phyloP scores from a whole-genome alignment of 257 asterid genomes.

The Rubia yunnanensis region DNA sequence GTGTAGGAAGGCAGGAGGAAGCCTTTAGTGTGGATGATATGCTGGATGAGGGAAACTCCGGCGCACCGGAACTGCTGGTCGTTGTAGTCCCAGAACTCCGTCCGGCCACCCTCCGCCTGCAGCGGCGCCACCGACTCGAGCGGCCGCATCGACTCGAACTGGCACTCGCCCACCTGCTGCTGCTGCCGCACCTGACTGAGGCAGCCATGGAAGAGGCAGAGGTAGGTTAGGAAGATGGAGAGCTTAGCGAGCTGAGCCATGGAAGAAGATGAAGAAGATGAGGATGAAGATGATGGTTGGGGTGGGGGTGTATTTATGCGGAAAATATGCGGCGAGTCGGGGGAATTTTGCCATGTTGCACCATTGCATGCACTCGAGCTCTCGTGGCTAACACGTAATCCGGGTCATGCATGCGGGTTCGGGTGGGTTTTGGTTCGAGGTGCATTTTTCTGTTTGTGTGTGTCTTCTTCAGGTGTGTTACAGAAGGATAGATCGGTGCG shows the following conservation, averaged over 20 bases:
- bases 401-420: neutral
- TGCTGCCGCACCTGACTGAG: conserved; percentile 6
- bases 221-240: conserved; percentile 17
- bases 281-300: conserved; percentile 4
- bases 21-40: conserved; percentile 25
- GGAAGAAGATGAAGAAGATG: neutral
- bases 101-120: conserved; percentile 46
- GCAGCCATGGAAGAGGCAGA: conserved; percentile 29
- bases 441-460: neutral
- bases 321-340: conserved; percentile 6
- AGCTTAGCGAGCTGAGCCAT: neutral
- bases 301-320: conserved; percentile 27
- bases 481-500: neutral
- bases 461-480: neutral
- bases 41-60: conserved; percentile 47
- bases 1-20: conserved; percentile 43
- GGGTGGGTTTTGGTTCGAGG: neutral
- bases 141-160: conserved; percentile 31
- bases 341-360: conserved; percentile 41
- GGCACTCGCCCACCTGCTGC: conserved; percentile 38
- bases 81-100: conserved; percentile 48
- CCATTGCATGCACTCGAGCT: conserved; percentile 35
- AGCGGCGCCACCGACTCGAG: conserved; percentile 27
- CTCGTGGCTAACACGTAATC: conserved; percentile 32
- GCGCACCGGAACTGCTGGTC: conserved; percentile 48